A percentile compares a stretch with the other conserved stretches of the same genome.
These are phyloP conservation scores for Aegilops sharonensis DNA, from an alignment of 176 grass and related monocot genomes.

Conservation along the genomic window DNA sequence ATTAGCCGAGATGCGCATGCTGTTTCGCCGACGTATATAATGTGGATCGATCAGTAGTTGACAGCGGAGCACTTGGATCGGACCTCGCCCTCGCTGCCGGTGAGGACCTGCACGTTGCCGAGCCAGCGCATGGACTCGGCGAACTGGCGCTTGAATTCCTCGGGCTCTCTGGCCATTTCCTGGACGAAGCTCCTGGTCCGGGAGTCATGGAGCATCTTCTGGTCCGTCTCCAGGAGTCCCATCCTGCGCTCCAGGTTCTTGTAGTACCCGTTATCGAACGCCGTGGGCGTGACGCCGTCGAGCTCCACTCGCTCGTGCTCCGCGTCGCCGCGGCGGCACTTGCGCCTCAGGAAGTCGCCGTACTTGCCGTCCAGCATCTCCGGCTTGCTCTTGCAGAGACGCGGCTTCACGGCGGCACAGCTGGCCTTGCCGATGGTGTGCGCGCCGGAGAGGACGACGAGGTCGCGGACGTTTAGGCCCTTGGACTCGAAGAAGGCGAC, in stretches of 20 bases:
- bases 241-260: conserved; percentile 56
- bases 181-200: conserved; percentile 41
- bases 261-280: conserved; percentile 68
- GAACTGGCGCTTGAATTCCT: conserved; percentile 55
- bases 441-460: conserved; percentile 77
- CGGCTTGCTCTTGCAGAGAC: conserved; percentile 35
- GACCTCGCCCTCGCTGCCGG: conserved; percentile 66
- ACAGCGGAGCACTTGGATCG: conserved; percentile 67
- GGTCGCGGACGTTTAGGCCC: conserved; percentile 58
- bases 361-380: conserved; percentile 38
- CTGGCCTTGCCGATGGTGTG: conserved; percentile 72
- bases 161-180: conserved; percentile 9
- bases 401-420: conserved; percentile 52
- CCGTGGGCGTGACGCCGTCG: conserved; percentile 61
- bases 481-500: conserved; percentile 61
- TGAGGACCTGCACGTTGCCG: conserved; percentile 62
- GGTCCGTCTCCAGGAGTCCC: conserved; percentile 62
- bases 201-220: conserved; percentile 58
- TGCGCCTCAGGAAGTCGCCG: conserved; percentile 58
- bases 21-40: not conserved
- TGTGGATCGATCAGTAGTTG: conserved; percentile 28
- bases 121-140: conserved; percentile 61
- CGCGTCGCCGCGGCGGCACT: conserved; percentile 36
- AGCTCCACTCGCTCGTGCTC: conserved; percentile 52
- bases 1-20: not conserved